Base-by-base conservation (phyloP, 352 stramenopile species). In the Blastocystis sp. region DNA sequence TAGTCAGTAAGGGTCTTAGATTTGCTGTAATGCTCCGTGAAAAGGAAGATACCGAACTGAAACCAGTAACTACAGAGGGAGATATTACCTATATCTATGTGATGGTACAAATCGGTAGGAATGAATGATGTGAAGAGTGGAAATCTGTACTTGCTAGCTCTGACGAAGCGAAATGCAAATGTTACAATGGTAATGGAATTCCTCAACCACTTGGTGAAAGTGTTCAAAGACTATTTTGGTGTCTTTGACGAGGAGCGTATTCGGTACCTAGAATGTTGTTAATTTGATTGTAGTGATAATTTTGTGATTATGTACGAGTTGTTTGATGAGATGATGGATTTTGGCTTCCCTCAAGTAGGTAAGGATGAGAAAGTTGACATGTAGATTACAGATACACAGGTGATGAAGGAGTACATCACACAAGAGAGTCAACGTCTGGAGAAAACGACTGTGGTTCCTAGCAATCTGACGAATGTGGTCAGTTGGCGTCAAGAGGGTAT, bases 251-350 rank as follows among this genome's bases (percentile, higher is more conserved):
- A 99, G 89, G 97, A 99, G 89, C 97, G 92, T 73, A 98, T 99
- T 87, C 93, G 96, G 37, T 77, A 66, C 11, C 7, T 16, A 11
- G n/a, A 16, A 12, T 29, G 12, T 29, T 29, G 7, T 21, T 66
- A 7, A 21, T 19, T 21, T n/a, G 37, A 16, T 29, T 29, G 57
- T 77, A 77, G 66, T 27, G 96, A 99, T 91, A 99, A 99, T 89
- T 99, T 99, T 90, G 95, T 99, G 52, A 97, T 99, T 89, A 98
- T 98, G 89, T 99, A 98, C 89, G 97, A 99, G 91, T 91, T 99
- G 7, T 91, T 99, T 54, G 97, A 99, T 89, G 97, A 99, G 91
- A 98, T 95, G 7, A 98, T 99, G 94, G 97, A 99, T 90, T 96
- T 98, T 89, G 97, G 97, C 5, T 97, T 98, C 90, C 97, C 97